Evolutionary conservation across 1,284 basidiomycete species (phyloP).

Genomic region (Inonotus obliquus): DNA sequence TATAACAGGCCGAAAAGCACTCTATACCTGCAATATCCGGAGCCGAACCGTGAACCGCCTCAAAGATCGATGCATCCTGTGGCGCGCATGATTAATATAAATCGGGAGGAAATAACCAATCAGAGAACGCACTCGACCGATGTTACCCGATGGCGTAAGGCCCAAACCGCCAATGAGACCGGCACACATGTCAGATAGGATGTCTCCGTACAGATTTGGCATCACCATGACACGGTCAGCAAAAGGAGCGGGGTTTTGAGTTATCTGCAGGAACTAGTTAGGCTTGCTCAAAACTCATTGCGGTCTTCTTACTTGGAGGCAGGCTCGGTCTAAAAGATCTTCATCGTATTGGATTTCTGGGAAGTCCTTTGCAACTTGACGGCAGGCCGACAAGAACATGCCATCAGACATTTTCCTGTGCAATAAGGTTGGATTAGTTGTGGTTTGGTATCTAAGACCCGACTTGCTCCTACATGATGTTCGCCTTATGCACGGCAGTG

Average conservation of each 20-base stretch:
- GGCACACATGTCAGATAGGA: conserved; percentile 98
- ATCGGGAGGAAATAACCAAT: not conserved
- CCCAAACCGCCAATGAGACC: conserved; percentile 98
- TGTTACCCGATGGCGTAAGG: conserved; percentile 97
- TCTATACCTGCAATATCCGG: conserved; percentile 75
- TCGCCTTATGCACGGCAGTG: conserved; percentile 99
- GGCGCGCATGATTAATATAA: conserved; percentile 16
- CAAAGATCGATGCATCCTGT: conserved; percentile 97
- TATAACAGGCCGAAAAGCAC: not conserved
- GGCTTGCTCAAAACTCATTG: not conserved
- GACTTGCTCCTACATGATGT: conserved; percentile 77
- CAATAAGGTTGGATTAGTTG: not conserved
- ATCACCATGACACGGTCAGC: conserved; percentile 99
- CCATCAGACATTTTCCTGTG: conserved; percentile 98
- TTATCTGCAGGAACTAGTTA: conserved; percentile 46
- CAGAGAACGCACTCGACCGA: conserved; percentile 63
- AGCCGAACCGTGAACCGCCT: conserved; percentile 97
- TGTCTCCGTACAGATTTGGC: conserved; percentile 98
- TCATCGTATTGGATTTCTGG: conserved; percentile 95
- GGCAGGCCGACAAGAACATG: conserved; percentile 98
- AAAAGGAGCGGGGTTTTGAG: conserved; percentile 92
- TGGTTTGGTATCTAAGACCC: not conserved
- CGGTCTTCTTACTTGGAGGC: conserved; percentile 65
- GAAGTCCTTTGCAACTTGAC: conserved; percentile 95
- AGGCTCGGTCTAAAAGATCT: conserved; percentile 95